Base-by-base conservation (phyloP, 495 filamentous ascomycete genomes). In the Geoglossum glabrum region DNA sequence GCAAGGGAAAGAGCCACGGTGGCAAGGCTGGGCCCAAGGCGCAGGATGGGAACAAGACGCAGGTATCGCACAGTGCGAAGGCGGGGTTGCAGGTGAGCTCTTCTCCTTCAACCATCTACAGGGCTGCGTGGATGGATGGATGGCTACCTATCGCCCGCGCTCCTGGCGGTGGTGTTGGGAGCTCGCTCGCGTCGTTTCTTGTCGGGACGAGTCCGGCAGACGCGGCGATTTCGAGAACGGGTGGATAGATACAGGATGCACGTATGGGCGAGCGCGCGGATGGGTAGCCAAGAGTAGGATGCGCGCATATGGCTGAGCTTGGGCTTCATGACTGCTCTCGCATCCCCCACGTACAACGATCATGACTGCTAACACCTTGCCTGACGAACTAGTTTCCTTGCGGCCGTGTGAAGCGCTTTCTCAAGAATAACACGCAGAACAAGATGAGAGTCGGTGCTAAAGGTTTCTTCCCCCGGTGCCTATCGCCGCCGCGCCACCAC, bases 371-470 rank as follows among this genome's bases (percentile, higher is more conserved):
- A 46, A 58, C 25, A 25, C 17, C 28, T 56, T n/a, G 23, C 47
- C 25, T 15, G 7, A 7, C n/a, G 51, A 17, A 62, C 59, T 68
- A 98, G 93, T 98, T 98, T 74, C 92, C 92, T 43, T 98, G 92
- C 69, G 92, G 92, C 73, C 93, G 92, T 84, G 90, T 98, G 67
- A 98, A 98, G 83, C 90, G 92, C 74, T 95, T 96, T 76, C 76
- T 98, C 67, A 96, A 96, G 79, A 92, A 92, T 72, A 95, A 95
- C 73, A 97, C 92, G 26, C 92, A 96, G 65, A 93, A 95, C 73
- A 97, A 97, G 79, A 97, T 96, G 88, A 90, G 92, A 74, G 93
- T 98, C 63, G 93, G 92, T 65, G 92, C 92, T 64, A 98, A 98
- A 76, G 79, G 79, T 82, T 71, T 28, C 19, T 21, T 38, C 55